A percentile compares a stretch with the other conserved stretches of the same genome.
phyloP scores from a whole-genome alignment of 148 eudicot genomes.

The Simmondsia chinensis region DNA sequence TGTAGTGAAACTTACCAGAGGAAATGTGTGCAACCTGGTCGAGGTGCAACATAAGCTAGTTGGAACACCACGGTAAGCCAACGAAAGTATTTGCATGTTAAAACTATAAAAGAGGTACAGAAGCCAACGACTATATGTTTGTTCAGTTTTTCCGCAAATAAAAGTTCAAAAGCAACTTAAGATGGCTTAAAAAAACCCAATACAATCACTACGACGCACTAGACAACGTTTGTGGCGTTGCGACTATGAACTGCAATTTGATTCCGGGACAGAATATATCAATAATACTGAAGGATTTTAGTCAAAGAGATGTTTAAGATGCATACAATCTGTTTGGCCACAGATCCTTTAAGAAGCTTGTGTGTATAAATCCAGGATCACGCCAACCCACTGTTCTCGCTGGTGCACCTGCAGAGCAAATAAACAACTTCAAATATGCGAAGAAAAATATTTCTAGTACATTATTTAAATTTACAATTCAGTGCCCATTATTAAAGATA shows the following conservation, averaged over 20 bases:
- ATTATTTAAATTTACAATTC: background rate
- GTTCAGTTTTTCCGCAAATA: no score
- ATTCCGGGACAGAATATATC: background rate
- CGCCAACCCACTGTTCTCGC: conserved; percentile 74
- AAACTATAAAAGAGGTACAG: no score
- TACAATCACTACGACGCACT: no score
- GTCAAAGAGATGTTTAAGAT: background rate
- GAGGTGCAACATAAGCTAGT: no score
- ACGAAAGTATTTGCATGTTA: no score
- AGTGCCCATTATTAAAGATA: background rate
- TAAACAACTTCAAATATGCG: background rate
- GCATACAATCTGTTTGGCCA: conserved; percentile 55
- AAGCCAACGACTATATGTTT: no score
- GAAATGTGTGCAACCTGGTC: no score
- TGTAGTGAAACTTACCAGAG: no score
- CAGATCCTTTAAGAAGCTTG: conserved; percentile 46
- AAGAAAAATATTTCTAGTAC: background rate
- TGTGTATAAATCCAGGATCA: conserved; percentile 59
- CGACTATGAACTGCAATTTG: background rate
- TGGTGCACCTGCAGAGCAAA: conserved; percentile 31
- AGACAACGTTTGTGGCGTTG: no score
- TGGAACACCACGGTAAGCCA: no score
- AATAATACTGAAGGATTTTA: background rate
- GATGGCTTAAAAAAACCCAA: no score
- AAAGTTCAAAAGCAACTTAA: no score